Conservation (phyloP, 306 rosid genomes). For the Chamaecrista fasciculata region DNA sequence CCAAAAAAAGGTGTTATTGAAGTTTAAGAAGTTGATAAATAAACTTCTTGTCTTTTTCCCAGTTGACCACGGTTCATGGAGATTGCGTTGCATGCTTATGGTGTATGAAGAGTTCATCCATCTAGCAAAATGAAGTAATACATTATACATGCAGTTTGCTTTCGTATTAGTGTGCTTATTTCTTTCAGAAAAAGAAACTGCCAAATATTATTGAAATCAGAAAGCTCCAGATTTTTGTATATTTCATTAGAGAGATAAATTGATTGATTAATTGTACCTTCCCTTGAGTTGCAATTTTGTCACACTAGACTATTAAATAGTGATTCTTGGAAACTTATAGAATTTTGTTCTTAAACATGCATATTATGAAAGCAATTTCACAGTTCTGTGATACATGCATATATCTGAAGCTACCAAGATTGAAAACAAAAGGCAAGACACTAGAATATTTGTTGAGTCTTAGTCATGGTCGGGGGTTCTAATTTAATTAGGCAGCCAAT, state of each 20-base stretch:
- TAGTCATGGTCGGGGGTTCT: neutral
- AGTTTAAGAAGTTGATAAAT: constrained; percentile 19
- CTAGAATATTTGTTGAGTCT: constrained; percentile 4
- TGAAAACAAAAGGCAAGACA: neutral
- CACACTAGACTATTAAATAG: neutral
- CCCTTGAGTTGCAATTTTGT: neutral
- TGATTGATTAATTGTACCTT: neutral
- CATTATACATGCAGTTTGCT: constrained; percentile 31
- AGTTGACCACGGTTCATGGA: constrained; percentile 40
- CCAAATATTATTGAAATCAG: neutral
- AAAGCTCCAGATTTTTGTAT: constrained; percentile 7
- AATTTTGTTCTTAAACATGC: neutral
- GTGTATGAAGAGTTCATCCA: constrained; percentile 36
- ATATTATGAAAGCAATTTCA: neutral
- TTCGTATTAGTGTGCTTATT: constrained; percentile 14
- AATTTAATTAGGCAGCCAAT: neutral
- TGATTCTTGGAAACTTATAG: neutral
- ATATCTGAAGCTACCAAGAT: neutral
- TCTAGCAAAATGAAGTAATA: constrained; percentile 62
- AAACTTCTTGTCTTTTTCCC: constrained; percentile 23
- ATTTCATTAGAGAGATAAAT: constrained; percentile 4
- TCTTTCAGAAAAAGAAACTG: neutral
- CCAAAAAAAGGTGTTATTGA: constrained; percentile 5
- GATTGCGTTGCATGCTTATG: constrained; percentile 32
- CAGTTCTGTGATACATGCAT: neutral